Base-by-base conservation (phyloP, 495 filamentous ascomycete species). In the Staphylotrichum longicolle region DNA sequence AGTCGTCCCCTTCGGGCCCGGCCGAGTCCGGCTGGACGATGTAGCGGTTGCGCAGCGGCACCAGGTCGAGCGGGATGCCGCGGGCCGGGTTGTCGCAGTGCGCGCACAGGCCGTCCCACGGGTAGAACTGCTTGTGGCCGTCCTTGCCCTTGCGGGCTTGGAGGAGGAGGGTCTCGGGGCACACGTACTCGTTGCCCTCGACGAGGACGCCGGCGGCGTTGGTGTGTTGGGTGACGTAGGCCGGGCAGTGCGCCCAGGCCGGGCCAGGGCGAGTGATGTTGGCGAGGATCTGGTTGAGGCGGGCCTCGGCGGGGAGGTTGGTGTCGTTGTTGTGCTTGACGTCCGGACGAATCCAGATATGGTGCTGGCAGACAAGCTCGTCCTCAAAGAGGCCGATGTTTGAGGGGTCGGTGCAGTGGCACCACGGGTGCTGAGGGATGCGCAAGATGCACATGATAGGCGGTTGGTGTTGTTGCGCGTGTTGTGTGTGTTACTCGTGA, bases 371-470 rank as follows among this genome's bases (percentile, higher is more conserved):
- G 37, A 7, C n/a, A 4, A 32, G 32, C 8, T 47, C 7, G 32
- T 32, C 48, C 20, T 34, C 20, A 1, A 27, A 1, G 40, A 1
- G 4, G 50, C 39, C 15, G 27, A 15, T 40, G 30, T 34, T 40
- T 1, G 30, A 9, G 8, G 42, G 58, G 32, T 54, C 33, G 27
- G 33, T 0, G 37, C 61, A 63, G 7, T 45, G 20, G 55, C 61
- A 63, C 61, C 61, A 63, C 39, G 61, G 54, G 49, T 63, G 61
- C 7, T 47, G 27, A 2, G 61, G 61, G 41, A 54, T 40, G 27
- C n/a, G 32, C 20, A 37, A 47, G 27, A 48, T 44, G 54, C 61
- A 63, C 61, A 59, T 51, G 9, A 7, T 51, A 3, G 3, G 7
- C 42, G 42, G 27, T 34, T 20, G 40, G 33, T 37, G 7, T n/a